A percentile compares a stretch with the other conserved stretches of the same genome.
These are phyloP conservation scores for Leptodermis oblonga DNA, from an alignment of 257 asterid species.

Conservation along the genomic window DNA sequence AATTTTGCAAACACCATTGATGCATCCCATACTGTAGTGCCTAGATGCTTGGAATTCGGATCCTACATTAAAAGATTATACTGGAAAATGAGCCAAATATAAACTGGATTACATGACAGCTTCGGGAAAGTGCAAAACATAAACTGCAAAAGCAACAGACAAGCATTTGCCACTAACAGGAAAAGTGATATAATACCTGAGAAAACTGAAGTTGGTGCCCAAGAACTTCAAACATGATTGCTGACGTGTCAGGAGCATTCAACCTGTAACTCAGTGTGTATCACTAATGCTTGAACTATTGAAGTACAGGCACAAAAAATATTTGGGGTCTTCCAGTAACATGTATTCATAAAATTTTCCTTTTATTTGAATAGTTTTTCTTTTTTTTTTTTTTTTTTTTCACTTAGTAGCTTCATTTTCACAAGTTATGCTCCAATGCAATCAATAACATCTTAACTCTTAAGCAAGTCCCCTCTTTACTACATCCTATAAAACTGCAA, in stretches of 20 bases:
- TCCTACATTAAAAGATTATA: constrained; percentile 50
- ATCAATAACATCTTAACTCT: background rate
- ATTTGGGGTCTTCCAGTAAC: background rate
- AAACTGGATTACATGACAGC: background rate
- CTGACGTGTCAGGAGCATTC: constrained; percentile 83
- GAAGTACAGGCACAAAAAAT: background rate
- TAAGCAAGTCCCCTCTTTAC: background rate
- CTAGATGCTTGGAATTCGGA: constrained; percentile 94
- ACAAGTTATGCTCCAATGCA: background rate
- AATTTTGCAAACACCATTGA: constrained; percentile 93
- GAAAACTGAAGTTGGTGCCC: constrained; percentile 91
- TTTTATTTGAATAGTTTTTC: background rate
- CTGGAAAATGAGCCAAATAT: constrained; percentile 18
- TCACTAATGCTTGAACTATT: background rate
- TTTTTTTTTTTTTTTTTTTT: background rate
- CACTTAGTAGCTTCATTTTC: background rate
- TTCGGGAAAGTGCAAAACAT: background rate
- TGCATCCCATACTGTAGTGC: constrained; percentile 99
- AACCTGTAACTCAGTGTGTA: constrained; percentile 37
- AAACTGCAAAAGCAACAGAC: background rate
- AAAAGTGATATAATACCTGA: constrained; percentile 54
- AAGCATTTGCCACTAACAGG: background rate
- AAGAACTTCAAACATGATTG: constrained; percentile 66
- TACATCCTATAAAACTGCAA: background rate
- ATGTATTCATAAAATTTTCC: background rate